Conservation (phyloP, 2,329 filamentous ascomycete species). For the Alternaria incomplexa region DNA sequence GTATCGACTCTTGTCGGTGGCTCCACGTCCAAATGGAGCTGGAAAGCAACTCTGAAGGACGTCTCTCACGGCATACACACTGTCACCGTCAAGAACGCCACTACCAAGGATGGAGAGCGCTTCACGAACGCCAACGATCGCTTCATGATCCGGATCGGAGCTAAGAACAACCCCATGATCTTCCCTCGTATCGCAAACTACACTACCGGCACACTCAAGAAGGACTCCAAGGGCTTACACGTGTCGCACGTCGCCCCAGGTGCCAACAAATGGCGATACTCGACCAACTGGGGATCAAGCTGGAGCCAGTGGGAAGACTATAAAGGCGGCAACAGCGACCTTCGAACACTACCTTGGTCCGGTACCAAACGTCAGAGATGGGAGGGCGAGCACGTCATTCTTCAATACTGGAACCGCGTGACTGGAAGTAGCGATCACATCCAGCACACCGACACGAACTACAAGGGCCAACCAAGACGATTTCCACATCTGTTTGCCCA, state of each 20-base stretch:
- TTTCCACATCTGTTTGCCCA: slow-evolving; percentile 64
- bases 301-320: background rate
- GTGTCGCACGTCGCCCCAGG: background rate
- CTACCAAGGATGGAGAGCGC: slow-evolving; percentile 49
- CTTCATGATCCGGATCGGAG: slow-evolving; percentile 67
- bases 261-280: background rate
- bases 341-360: slow-evolving; percentile 54
- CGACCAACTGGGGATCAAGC: background rate
- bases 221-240: background rate
- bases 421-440: slow-evolving; percentile 66
- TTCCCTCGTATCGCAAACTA: background rate
- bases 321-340: background rate
- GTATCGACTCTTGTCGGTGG: background rate
- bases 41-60: slow-evolving; percentile 59
- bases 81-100: slow-evolving; percentile 63
- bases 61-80: slow-evolving; percentile 67
- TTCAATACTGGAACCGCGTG: slow-evolving; percentile 68
- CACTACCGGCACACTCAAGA: background rate
- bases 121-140: slow-evolving; percentile 63
- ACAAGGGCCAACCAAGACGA: slow-evolving; percentile 50
- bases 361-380: slow-evolving; percentile 65
- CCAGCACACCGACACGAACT: slow-evolving; percentile 63
- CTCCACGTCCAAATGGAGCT: slow-evolving; percentile 40
- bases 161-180: slow-evolving; percentile 57
- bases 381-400: slow-evolving; percentile 66